Evolutionary conservation across 73 alveolate species (phyloP), one percentile per base, ranked within the genome.

Genomic region (Paramecium caudatum): DNA sequence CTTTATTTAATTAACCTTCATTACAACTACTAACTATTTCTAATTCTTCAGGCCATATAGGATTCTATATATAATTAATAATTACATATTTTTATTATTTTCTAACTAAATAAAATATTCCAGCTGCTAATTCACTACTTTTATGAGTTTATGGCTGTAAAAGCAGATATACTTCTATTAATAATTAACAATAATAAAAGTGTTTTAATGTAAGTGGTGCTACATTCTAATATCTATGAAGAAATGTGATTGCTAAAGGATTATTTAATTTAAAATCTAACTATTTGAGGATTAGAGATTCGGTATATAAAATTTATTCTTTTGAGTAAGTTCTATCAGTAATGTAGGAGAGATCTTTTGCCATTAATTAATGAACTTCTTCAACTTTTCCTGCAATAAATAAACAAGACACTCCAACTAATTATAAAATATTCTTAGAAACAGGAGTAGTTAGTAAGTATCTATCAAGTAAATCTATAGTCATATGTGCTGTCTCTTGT

Each of bases 251-350:
- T 34, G 90, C 90, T 3, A 95, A 68, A 0, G 98, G 98, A 23
- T 37, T 37, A 17, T 94, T 95, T 1, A 97, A 34, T 65, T 97
- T 94, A 93, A 96, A 98, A 62, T 94, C 96, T 16, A 98, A 91
- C 17, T 94, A 69, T n/a, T 82, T 65, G 7, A 97, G 93, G 47
- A 98, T 96, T 17, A 91, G 93, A 13, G 90, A 50, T 92, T 98
- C 99, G 96, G 96, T 91, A 47, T 93, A 90, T 49, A 97, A 90
- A 32, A 98, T 92, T 46, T 98, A 98, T 34, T 95, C 94, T 82
- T 96, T 98, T 12, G 97, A 25, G 30, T 94, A 93, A 93, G 99
- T 99, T 41, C 97, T 95, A 91, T 98, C 99, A 3, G 99, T 96
- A 43, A 98, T 96, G 69, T 95, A 94, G 32, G 97, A 98, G 50